Evolutionary conservation across 176 grass and related monocot species (phyloP), one percentile per base, ranked within the genome.

Genomic region (Lolium multiflorum): DNA sequence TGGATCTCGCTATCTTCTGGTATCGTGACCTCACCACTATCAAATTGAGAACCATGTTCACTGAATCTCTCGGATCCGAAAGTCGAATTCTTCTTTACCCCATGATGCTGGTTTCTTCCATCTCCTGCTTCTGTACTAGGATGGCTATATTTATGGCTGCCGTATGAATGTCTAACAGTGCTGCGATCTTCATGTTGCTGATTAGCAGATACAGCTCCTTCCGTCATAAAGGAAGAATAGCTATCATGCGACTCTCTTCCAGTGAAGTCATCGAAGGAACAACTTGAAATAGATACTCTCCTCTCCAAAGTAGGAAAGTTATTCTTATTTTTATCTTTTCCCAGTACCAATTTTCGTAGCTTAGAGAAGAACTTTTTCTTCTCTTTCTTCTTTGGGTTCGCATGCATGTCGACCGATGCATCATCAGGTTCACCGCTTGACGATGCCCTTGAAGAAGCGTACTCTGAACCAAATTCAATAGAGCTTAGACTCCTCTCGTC

Each of bases 381-480:
- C 50, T 90, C 86, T 1, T 56, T 82, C 77, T 91, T 96, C 50
- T 90, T 88, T 0, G 71, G 86, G 15, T 85, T 86, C 18, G 37
- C 78, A 62, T 52, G 84, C 25, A 87, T 74, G 83, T 88, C 88
- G 16, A 88, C 3, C 7, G 71, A 86, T 20, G 44, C 9, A 14
- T 91, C 93, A 59, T 95, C 94, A 9, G 48, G 77, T 54, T 95
- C 91, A 56, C 83, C 91, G 50, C 71, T 91, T 80, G 84, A 89
- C 14, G 94, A 93, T 25, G 91, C 87, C 59, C 72, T 63, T 41
- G 92, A 93, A 37, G 87, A 96, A 63, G 92, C 88, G 61, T 89
- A 92, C n/a, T 94, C 94, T 10, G 92, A 99, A 46, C 87, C 89
- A 63, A 94, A 88, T 52, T 99, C 97, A n/a, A 81, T 57, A n/a